phyloP scores from a whole-genome alignment of 2,329 filamentous ascomycete genomes.

The Plenodomus tracheiphilus region DNA sequence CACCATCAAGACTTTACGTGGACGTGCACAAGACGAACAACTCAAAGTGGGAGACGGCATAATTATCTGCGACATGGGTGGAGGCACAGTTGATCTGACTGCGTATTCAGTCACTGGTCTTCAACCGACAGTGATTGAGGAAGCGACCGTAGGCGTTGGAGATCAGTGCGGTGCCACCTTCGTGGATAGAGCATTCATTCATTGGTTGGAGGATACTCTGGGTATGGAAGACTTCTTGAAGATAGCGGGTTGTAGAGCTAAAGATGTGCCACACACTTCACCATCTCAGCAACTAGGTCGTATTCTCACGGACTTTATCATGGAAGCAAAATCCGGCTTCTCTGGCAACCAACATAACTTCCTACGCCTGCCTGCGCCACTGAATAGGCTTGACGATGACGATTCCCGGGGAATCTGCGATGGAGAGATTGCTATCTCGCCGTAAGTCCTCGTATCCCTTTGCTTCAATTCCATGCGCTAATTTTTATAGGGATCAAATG shows the following conservation, averaged over 20 bases:
- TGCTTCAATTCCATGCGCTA: not conserved
- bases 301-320: slow-evolving; percentile 20
- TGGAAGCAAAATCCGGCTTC: slow-evolving; percentile 18
- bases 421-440: slow-evolving; percentile 16
- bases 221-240: slow-evolving; percentile 17
- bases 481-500: slow-evolving; percentile 5
- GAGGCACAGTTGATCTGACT: slow-evolving; percentile 27
- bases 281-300: slow-evolving; percentile 9
- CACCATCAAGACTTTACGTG: slow-evolving; percentile 13
- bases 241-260: slow-evolving; percentile 11
- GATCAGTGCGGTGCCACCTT: slow-evolving; percentile 27
- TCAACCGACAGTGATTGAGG: slow-evolving; percentile 13
- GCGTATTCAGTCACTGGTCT: slow-evolving; percentile 15
- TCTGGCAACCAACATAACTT: slow-evolving; percentile 11
- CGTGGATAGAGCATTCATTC: slow-evolving; percentile 18
- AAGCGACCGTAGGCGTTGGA: slow-evolving; percentile 19
- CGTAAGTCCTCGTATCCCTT: slow-evolving; percentile 3
- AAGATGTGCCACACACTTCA: slow-evolving; percentile 5
- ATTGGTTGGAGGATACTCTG: slow-evolving; percentile 17
- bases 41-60: slow-evolving; percentile 17
- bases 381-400: slow-evolving; percentile 11
- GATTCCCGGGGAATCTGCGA: slow-evolving; percentile 13
- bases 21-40: slow-evolving; percentile 4
- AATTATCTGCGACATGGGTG: slow-evolving; percentile 27
- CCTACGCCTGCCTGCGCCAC: slow-evolving; percentile 7